phyloP scores from a whole-genome alignment of 1,284 basidiomycete genomes.

The Apiotrichum mycotoxinovorans region DNA sequence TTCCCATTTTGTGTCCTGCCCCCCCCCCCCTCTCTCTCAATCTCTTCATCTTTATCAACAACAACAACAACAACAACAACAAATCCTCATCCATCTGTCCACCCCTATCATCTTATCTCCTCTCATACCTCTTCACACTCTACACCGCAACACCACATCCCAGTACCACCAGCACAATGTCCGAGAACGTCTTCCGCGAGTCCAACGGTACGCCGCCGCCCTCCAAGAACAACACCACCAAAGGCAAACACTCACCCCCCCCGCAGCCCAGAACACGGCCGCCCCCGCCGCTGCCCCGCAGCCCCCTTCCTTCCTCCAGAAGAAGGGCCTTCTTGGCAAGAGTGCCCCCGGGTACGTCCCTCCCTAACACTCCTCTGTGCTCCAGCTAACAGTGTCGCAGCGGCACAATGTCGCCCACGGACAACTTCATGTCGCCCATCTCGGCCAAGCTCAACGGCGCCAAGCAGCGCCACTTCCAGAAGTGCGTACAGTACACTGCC shows the following conservation, averaged over 20 bases:
- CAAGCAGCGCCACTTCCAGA: constrained; percentile 85
- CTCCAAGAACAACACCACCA: not conserved
- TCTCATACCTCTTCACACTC: too few species aligned
- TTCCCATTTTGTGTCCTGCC: too few species aligned
- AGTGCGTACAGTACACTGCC: too few species aligned
- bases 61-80: not conserved
- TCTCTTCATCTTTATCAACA: not conserved
- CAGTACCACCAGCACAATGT: constrained; percentile 5
- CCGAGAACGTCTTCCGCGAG: constrained; percentile 22
- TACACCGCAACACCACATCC: too few species aligned
- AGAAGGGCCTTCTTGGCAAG: constrained; percentile 44
- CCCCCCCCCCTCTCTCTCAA: not conserved
- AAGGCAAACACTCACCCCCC: too few species aligned
- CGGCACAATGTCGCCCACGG: constrained; percentile 78
- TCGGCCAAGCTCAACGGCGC: constrained; percentile 81
- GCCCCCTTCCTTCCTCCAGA: constrained; percentile 41
- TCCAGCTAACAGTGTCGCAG: constrained; percentile 20
- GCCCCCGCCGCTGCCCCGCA: constrained; percentile 2
- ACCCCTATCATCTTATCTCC: too few species aligned
- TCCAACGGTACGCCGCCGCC: constrained; percentile 15
- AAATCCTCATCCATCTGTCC: not conserved
- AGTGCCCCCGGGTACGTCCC: constrained; percentile 26
- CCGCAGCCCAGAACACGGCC: not conserved
- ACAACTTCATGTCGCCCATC: constrained; percentile 83
- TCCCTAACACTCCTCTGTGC: not conserved